Percentiles rank a stretch among this genome's conserved stretches.
Evolutionary conservation across 2,329 filamentous ascomycete genomes (phyloP).

Genomic region (Dryadomyces quercivorus): DNA sequence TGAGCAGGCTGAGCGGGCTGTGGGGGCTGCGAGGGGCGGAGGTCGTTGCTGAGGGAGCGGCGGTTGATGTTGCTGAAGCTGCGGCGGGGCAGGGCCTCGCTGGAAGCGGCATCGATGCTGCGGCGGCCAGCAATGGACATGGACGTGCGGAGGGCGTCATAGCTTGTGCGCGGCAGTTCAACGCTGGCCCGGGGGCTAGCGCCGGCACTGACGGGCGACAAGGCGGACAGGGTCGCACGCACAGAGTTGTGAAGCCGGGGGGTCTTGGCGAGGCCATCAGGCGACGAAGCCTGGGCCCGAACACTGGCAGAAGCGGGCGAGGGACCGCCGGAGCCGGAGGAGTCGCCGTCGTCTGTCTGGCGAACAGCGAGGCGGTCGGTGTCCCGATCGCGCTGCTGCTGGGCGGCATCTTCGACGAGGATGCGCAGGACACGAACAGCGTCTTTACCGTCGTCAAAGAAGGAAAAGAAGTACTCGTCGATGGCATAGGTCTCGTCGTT

Average conservation of each 20-base stretch:
- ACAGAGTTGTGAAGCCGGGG: conserved; percentile 41
- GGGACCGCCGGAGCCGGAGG: neutral
- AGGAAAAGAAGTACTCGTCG: conserved; percentile 98
- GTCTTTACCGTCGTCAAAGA: conserved; percentile 77
- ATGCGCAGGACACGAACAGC: conserved; percentile 67
- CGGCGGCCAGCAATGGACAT: conserved; percentile 27
- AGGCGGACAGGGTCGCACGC: conserved; percentile 46
- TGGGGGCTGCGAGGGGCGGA: too few species aligned
- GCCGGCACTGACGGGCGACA: conserved; percentile 25
- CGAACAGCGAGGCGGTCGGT: neutral
- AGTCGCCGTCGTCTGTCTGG: neutral
- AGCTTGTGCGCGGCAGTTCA: conserved; percentile 39
- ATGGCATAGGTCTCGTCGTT: conserved; percentile 91
- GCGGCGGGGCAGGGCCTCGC: conserved; percentile 32
- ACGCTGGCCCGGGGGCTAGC: conserved; percentile 43
- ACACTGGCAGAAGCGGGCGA: neutral
- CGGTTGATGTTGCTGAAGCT: conserved; percentile 51
- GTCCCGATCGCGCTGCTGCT: conserved; percentile 18
- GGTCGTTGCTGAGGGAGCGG: conserved; percentile 37
- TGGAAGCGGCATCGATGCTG: conserved; percentile 36
- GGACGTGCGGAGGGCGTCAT: conserved; percentile 35
- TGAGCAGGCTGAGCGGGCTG: neutral
- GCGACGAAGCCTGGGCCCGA: neutral
- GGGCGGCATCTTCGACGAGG: conserved; percentile 53
- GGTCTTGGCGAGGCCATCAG: conserved; percentile 15